Percentiles rank a stretch among this genome's conserved stretches.
These are phyloP conservation scores for Cotoneaster glaucophyllus DNA, from an alignment of 306 rosid species.

Conservation along the genomic window DNA sequence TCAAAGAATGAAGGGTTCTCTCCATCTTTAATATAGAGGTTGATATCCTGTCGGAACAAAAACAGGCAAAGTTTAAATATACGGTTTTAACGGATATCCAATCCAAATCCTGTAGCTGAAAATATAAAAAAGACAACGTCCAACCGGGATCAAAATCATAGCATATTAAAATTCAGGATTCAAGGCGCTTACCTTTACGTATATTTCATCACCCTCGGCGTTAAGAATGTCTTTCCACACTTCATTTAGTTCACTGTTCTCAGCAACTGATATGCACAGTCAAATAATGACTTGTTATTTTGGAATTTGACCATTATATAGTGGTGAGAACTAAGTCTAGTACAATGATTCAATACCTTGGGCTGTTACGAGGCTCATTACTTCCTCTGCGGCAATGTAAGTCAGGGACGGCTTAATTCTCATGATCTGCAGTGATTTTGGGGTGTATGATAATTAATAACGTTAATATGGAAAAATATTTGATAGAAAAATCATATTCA, in stretches of 20 bases:
- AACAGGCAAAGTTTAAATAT: neutral
- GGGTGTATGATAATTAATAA: neutral
- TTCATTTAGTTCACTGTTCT: constrained; percentile 73
- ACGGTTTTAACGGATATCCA: neutral
- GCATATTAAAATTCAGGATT: neutral
- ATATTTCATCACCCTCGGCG: constrained; percentile 96
- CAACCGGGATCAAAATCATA: neutral
- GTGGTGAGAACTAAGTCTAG: neutral
- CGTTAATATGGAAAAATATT: neutral
- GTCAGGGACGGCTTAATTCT: constrained; percentile 81
- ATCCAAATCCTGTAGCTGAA: neutral
- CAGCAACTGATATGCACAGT: constrained; percentile 58
- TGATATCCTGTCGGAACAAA: constrained; percentile 49
- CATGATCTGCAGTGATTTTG: constrained; percentile 48
- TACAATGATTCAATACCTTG: constrained; percentile 54
- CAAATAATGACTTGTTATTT: constrained; percentile 8
- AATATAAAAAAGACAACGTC: neutral
- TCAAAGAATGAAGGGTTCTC: constrained; percentile 82
- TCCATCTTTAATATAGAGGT: constrained; percentile 80
- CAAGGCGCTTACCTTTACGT: constrained; percentile 60
- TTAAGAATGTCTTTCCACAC: constrained; percentile 92
- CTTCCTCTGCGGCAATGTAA: constrained; percentile 82
- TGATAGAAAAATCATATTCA: neutral
- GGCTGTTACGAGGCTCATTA: constrained; percentile 98
- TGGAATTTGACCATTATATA: neutral